Base-by-base conservation (phyloP, 1,139 yeast species). In the Suhomyces bribrorum region DNA sequence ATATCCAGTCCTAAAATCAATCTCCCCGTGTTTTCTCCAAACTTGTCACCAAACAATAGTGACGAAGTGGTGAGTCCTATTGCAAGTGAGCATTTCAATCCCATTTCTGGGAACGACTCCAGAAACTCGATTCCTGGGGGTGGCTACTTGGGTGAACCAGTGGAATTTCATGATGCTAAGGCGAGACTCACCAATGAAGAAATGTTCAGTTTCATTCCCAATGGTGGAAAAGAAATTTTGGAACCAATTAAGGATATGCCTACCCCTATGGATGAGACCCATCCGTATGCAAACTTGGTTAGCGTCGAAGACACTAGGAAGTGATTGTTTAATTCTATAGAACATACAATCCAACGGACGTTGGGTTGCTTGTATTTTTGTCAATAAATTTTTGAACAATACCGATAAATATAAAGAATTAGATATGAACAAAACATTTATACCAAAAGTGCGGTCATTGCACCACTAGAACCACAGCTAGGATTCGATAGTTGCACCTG, bases 211-310 rank as follows among this genome's bases (percentile, higher is more conserved):
- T 42, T 36, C 29, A 15, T 31, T 22, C 37, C 41, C 16, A 29
- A 30, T 14, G 38, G 33, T 6, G 31, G 40, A 13, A 30, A 34
- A 22, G 32, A 36, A 32, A 38, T 32, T 4, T 49, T 55, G 38
- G 57, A 49, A 14, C 56, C 61, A 4, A 56, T 57, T 27, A 43
- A 40, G 20, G 61, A 58, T 35, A 37, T 50, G 47, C 61, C 60
- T 26, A 55, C 60, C 6, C 63, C 62, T 11, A 36, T 49, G 15
- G 60, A 52, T 23, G 61, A 58, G 26, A 16, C 34, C 14, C 54
- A 49, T 23, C 51, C 56, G 6, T 52, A 48, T 27, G 41, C 40
- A 24, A 48, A 43, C 30, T 36, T 48, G 25, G 50, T 46, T 18
- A 36, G 41, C 13, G 39, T 40, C 13, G 31, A 40, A 26, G 31